Base-by-base conservation (phyloP, 176 grass and related monocot species). In the Pontederia crassipes region DNA sequence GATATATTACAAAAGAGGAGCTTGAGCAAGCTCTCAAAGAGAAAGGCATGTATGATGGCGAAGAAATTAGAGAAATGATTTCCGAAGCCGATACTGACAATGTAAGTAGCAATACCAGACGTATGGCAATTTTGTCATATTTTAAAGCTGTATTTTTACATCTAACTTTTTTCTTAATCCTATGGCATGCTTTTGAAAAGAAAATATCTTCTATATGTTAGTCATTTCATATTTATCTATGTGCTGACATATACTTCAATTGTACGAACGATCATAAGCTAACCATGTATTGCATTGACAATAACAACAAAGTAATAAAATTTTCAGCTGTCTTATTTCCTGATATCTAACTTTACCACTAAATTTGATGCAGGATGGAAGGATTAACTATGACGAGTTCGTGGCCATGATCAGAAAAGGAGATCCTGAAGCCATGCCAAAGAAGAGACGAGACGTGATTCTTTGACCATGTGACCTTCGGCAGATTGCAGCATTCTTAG, bases 11-110 rank as follows among this genome's bases (percentile, higher is more conserved):
- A 5, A 66, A 52, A 48, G 64, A 66, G 46, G 64, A 66, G 28
- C 64, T 66, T n/a, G 48, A 66, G 48, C 64, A 66, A 52, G 64
- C 64, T 50, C 64, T 66, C 7, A 52, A 66, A 52, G 64, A 66
- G 64, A 66, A 66, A 49, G 64, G 64, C 48, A 66, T 66, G 64
- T 66, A 16, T 4, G 48, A 66, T 32, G 64, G 64, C 10, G 4
- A 52, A 12, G 64, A 66, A 52, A 66, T 66, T 2, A 66, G 11
- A 17, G 64, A 66, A 20, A 52, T 52, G 24, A 66, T 66, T 32
- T 15, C 64, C 24, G 64, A 66, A 66, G 64, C 48, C 4, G 64
- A 66, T 66, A 20, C 48, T 9, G 64, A 66, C 24, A 66, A 66
- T 16, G 64, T 66, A 52, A 66, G 48, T 51, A 51, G 28, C 18